Percentiles rank a stretch among this genome's conserved stretches.
Evolutionary conservation across 768 basidiomycete genomes (phyloP).

Genomic region (Tylopilus cervinicoccineus): DNA sequence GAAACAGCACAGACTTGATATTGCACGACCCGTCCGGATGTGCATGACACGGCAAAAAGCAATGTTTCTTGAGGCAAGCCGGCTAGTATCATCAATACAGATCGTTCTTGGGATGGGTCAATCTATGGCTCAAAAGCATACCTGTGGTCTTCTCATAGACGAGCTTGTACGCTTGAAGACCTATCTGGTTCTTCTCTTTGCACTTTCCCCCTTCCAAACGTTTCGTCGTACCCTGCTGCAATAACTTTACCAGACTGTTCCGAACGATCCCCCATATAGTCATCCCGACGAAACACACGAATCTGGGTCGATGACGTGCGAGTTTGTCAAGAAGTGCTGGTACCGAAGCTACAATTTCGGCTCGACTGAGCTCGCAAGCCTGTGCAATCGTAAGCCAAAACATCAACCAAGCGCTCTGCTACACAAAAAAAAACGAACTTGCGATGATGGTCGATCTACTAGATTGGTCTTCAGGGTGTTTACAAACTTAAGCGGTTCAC

Average conservation of each 20-base stretch:
- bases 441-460: slow-evolving; percentile 61
- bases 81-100: not conserved
- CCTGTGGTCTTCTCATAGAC: slow-evolving; percentile 10
- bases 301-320: slow-evolving; percentile 47
- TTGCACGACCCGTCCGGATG: slow-evolving; percentile 69
- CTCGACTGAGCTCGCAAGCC: slow-evolving; percentile 52
- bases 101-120: not conserved
- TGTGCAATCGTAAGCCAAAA: slow-evolving; percentile 16
- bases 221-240: not conserved
- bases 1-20: slow-evolving; percentile 51
- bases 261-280: slow-evolving; percentile 50
- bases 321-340: slow-evolving; percentile 61
- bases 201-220: slow-evolving; percentile 4
- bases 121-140: not conserved
- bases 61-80: slow-evolving; percentile 46
- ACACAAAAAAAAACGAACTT: slow-evolving; percentile 43
- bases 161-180: slow-evolving; percentile 25
- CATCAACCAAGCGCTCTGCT: not conserved
- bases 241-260: slow-evolving; percentile 35
- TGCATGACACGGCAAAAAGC: slow-evolving; percentile 73
- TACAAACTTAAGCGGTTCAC: not conserved
- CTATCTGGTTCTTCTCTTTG: slow-evolving; percentile 10
- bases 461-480: slow-evolving; percentile 61
- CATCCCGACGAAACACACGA: slow-evolving; percentile 79
- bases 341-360: slow-evolving; percentile 53